These are phyloP conservation scores for Pontederia paniculata DNA, from an alignment of 176 grass and related monocot species.

Conservation along the genomic window DNA sequence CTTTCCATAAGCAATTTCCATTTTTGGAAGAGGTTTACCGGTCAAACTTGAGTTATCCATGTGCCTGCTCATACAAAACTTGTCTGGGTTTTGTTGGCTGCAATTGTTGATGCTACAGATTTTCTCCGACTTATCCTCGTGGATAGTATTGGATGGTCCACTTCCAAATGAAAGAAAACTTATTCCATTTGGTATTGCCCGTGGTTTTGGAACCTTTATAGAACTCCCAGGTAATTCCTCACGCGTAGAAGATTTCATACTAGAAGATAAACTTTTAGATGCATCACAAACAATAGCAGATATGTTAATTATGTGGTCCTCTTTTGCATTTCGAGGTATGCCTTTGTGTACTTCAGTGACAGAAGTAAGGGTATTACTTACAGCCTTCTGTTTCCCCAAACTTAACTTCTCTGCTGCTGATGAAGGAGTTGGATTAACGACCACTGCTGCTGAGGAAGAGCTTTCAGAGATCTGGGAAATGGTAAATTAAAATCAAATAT, in stretches of 20 bases:
- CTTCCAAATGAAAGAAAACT: constrained; percentile 53
- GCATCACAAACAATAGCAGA: constrained; percentile 18
- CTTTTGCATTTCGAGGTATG: constrained; percentile 17
- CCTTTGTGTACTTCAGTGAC: constrained; percentile 15
- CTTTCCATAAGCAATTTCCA: no score
- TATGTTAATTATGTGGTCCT: background rate
- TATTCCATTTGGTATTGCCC: constrained; percentile 59
- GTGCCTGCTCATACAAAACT: background rate
- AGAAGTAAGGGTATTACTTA: constrained; percentile 29
- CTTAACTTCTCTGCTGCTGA: constrained; percentile 31
- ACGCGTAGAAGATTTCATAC: constrained; percentile 17
- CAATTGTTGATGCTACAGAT: constrained; percentile 12
- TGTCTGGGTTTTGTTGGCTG: constrained; percentile 19
- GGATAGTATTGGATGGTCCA: constrained; percentile 5
- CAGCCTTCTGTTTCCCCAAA: constrained; percentile 23
- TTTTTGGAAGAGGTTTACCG: constrained; percentile 10
- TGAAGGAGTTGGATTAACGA: constrained; percentile 29
- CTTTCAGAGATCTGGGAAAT: constrained; percentile 43
- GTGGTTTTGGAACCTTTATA: constrained; percentile 23
- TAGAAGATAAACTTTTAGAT: constrained; percentile 17
- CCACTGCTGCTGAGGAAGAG: constrained; percentile 25
- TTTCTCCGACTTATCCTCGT: constrained; percentile 2
- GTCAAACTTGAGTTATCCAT: no score
- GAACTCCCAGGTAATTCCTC: constrained; percentile 27
- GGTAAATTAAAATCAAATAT: constrained; percentile 12